Conservation (phyloP, 441 rosid species). For the Mallotus repandus region DNA sequence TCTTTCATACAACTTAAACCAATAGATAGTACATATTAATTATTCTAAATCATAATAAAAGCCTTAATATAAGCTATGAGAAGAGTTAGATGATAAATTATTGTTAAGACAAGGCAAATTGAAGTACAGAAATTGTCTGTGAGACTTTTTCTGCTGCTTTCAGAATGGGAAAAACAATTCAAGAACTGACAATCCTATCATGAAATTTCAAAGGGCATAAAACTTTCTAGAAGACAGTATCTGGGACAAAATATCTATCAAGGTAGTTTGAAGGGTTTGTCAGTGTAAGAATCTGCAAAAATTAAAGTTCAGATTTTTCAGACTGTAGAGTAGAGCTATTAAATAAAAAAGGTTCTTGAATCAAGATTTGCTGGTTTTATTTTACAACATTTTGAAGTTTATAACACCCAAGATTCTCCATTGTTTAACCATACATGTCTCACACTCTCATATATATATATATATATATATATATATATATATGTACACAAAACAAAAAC, state of each 20-base stretch:
- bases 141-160: not conserved
- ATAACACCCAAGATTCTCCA: constrained; percentile 15
- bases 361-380: constrained; percentile 3
- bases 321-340: not conserved
- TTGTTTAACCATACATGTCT: constrained; percentile 14
- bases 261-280: not conserved
- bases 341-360: not conserved
- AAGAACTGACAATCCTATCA: not conserved
- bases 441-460: not conserved
- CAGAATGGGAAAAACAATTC: not conserved
- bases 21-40: no score
- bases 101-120: no score
- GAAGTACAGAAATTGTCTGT: not conserved
- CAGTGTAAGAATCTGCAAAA: not conserved
- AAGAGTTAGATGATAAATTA: no score
- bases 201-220: not conserved
- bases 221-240: constrained; percentile 1
- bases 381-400: constrained; percentile 3
- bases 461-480: no score
- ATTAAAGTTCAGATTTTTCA: not conserved
- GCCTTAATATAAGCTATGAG: no score
- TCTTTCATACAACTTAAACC: no score
- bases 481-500: not conserved
- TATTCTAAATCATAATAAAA: no score
- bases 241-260: not conserved